These are phyloP conservation scores for Selaginella tamariscina DNA, from an alignment of 75 land plant species.

Conservation along the genomic window DNA sequence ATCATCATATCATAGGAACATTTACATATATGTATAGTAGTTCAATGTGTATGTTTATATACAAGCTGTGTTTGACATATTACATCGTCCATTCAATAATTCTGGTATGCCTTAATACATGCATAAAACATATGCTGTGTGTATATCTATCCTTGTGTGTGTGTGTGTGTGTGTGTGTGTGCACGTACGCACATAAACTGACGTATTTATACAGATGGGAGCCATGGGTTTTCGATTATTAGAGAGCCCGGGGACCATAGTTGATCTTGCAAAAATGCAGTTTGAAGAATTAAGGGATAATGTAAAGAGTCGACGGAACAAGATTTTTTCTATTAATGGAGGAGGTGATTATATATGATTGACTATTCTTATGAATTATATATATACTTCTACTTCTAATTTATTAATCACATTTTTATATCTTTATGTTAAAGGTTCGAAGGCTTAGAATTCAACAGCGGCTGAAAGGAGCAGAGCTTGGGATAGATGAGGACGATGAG, in stretches of 20 bases:
- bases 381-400: background rate
- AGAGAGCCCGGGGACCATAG: conserved; percentile 88
- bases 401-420: background rate
- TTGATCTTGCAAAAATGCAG: conserved; percentile 79
- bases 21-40: too few species aligned
- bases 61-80: too few species aligned
- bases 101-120: too few species aligned
- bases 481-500: conserved; percentile 23
- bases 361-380: too few species aligned
- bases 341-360: conserved; percentile 66
- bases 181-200: too few species aligned
- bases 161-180: too few species aligned
- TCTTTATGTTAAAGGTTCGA: conserved; percentile 39
- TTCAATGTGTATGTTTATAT: too few species aligned
- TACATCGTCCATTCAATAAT: too few species aligned
- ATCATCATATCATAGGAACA: too few species aligned
- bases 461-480: conserved; percentile 35
- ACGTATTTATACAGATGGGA: too few species aligned
- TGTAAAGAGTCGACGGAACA: conserved; percentile 75
- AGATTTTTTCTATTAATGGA: conserved; percentile 92
- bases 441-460: conserved; percentile 72
- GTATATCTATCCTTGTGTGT: too few species aligned
- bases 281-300: conserved; percentile 83
- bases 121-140: too few species aligned
- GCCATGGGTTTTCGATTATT: conserved; percentile 94